phyloP scores from a whole-genome alignment of 1,284 basidiomycete species.

The Phellopilus nigrolimitatus region DNA sequence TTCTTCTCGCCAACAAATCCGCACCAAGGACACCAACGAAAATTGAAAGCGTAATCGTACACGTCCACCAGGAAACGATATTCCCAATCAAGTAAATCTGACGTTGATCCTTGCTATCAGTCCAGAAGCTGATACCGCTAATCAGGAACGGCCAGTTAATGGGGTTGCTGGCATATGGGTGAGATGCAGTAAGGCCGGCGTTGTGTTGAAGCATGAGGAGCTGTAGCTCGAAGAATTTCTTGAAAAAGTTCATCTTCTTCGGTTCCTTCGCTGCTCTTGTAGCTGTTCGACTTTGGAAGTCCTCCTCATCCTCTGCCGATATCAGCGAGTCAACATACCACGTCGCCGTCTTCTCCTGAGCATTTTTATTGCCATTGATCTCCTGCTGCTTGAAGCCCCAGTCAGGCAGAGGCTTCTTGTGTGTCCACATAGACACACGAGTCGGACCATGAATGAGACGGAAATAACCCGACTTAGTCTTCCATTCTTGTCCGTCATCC shows the following conservation, averaged over 20 bases:
- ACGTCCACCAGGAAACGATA: constrained; percentile 91
- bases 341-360: constrained; percentile 73
- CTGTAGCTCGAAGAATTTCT: constrained; percentile 93
- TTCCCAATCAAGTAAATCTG: constrained; percentile 99
- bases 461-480: constrained; percentile 90
- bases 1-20: constrained; percentile 82
- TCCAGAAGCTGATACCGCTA: constrained; percentile 98
- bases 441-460: constrained; percentile 86
- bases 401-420: constrained; percentile 79
- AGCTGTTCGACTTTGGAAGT: constrained; percentile 49
- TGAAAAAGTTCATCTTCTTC: constrained; percentile 86
- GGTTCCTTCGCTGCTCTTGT: constrained; percentile 58
- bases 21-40: constrained; percentile 88
- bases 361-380: constrained; percentile 96
- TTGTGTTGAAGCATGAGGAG: constrained; percentile 97
- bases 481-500: constrained; percentile 76
- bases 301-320: constrained; percentile 58
- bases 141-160: constrained; percentile 98
- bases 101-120: constrained; percentile 73
- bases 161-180: constrained; percentile 92
- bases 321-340: constrained; percentile 91
- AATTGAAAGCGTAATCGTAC: constrained; percentile 79
- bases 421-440: constrained; percentile 92
- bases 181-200: constrained; percentile 88
- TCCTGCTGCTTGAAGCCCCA: constrained; percentile 99